Evolutionary conservation across 2,329 filamentous ascomycete species (phyloP).

Genomic region (Pseudogymnoascus sp.): DNA sequence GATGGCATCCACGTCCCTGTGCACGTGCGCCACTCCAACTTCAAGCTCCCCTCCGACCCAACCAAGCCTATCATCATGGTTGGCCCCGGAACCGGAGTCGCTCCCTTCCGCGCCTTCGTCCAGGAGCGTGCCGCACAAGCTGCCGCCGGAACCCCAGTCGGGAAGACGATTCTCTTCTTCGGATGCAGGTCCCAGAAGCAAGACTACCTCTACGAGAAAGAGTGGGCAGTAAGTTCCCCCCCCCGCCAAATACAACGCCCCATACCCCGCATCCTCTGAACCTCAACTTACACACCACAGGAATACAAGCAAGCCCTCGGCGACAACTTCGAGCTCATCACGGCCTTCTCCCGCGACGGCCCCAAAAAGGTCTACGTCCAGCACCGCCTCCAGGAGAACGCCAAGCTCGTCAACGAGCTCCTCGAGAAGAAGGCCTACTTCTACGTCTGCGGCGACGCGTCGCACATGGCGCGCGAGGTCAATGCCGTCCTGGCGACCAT

Average conservation of each 20-base stretch:
- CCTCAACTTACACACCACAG: constrained; percentile 37
- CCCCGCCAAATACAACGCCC: not conserved
- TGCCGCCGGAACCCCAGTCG: constrained; percentile 70
- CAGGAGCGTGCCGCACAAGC: constrained; percentile 86
- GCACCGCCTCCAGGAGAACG: constrained; percentile 76
- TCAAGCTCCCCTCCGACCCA: constrained; percentile 95
- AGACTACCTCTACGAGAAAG: constrained; percentile 84
- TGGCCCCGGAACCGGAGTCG: constrained; percentile 91
- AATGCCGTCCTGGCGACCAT: constrained; percentile 82
- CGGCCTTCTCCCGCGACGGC: constrained; percentile 87
- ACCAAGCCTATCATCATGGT: constrained; percentile 93
- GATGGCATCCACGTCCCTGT: constrained; percentile 91
- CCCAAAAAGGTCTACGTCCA: constrained; percentile 94
- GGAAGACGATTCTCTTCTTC: constrained; percentile 86
- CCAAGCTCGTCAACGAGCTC: constrained; percentile 78
- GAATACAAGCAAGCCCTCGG: constrained; percentile 75
- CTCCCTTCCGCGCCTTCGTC: constrained; percentile 90
- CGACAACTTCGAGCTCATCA: constrained; percentile 82
- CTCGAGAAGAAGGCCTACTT: constrained; percentile 84
- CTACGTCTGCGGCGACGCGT: constrained; percentile 96
- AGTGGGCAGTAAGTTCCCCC: constrained; percentile 73
- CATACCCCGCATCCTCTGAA: not conserved
- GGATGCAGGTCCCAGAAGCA: constrained; percentile 82
- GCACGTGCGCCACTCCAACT: constrained; percentile 95
- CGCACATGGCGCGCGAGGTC: constrained; percentile 93